Evolutionary conservation across 192 early-diverging fungal species (phyloP).

Genomic region (Coemansia sp.): DNA sequence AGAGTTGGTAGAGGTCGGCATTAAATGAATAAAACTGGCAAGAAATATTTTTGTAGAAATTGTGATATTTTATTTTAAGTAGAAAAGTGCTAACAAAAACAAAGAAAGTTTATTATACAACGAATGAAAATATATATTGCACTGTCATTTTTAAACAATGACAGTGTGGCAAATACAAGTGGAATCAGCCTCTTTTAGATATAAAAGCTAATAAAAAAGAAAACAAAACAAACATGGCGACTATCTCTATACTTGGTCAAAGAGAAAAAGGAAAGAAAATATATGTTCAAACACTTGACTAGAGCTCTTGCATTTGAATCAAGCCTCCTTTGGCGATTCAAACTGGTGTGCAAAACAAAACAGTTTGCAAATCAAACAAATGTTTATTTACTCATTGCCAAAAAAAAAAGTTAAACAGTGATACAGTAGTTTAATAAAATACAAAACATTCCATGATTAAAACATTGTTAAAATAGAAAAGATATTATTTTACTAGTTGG

Average conservation of each 20-base stretch:
- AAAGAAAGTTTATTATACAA: background rate
- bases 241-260: too few species aligned
- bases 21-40: background rate
- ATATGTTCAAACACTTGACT: background rate
- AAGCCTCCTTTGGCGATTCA: background rate
- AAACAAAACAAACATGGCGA: background rate
- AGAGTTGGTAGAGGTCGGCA: background rate
- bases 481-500: background rate
- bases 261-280: too few species aligned
- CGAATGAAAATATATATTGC: too few species aligned
- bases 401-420: too few species aligned
- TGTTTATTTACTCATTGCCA: too few species aligned
- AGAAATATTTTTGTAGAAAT: background rate
- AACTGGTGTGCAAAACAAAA: background rate
- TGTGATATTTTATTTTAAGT: background rate
- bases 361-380: too few species aligned
- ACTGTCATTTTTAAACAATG: background rate
- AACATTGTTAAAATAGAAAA: background rate
- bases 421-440: background rate
- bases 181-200: background rate
- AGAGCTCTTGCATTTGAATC: background rate
- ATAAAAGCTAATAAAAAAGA: background rate
- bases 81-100: slow-evolving; percentile 2
- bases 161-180: background rate
- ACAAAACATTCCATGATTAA: background rate